A percentile compares a stretch with the other conserved stretches of the same genome.
phyloP scores from a whole-genome alignment of 2,329 filamentous ascomycete genomes.

The Alternaria sp. region DNA sequence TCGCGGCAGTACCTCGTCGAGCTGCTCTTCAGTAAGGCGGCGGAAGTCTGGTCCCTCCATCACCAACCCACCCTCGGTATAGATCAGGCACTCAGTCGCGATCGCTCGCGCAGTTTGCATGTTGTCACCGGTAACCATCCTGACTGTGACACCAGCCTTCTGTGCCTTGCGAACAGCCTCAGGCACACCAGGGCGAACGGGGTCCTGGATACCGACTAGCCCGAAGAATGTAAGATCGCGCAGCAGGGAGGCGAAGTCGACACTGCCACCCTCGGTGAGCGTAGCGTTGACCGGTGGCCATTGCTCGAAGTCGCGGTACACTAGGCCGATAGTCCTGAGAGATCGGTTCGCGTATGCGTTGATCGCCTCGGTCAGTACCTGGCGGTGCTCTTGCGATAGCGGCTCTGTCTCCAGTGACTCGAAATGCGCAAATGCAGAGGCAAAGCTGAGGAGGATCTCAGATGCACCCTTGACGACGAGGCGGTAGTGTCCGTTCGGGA shows the following conservation, averaged over 20 bases:
- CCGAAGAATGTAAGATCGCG: constrained; percentile 77
- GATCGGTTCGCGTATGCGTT: constrained; percentile 49
- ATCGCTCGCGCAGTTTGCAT: constrained; percentile 95
- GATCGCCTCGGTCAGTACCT: constrained; percentile 40
- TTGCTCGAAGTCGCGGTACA: constrained; percentile 48
- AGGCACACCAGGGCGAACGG: constrained; percentile 88
- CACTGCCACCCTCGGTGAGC: constrained; percentile 26
- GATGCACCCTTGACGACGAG: constrained; percentile 64
- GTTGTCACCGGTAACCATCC: constrained; percentile 97
- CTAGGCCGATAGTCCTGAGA: constrained; percentile 51
- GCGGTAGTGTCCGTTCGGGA: constrained; percentile 55
- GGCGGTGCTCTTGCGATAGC: constrained; percentile 19
- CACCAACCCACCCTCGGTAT: constrained; percentile 78
- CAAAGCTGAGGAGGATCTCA: constrained; percentile 60
- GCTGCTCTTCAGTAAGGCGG: constrained; percentile 73
- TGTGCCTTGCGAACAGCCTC: constrained; percentile 85
- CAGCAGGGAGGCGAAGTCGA: constrained; percentile 28
- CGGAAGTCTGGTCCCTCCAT: constrained; percentile 90
- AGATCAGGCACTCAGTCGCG: constrained; percentile 92
- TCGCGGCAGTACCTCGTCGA: constrained; percentile 78
- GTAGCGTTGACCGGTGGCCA: constrained; percentile 41
- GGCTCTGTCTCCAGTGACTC: constrained; percentile 22
- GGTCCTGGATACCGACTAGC: constrained; percentile 92
- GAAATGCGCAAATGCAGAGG: constrained; percentile 34
- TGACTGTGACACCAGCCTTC: constrained; percentile 89